A percentile compares a stretch with the other conserved stretches of the same genome.
phyloP scores from a whole-genome alignment of 176 grass and related monocot species.

The Carex littledalei region DNA sequence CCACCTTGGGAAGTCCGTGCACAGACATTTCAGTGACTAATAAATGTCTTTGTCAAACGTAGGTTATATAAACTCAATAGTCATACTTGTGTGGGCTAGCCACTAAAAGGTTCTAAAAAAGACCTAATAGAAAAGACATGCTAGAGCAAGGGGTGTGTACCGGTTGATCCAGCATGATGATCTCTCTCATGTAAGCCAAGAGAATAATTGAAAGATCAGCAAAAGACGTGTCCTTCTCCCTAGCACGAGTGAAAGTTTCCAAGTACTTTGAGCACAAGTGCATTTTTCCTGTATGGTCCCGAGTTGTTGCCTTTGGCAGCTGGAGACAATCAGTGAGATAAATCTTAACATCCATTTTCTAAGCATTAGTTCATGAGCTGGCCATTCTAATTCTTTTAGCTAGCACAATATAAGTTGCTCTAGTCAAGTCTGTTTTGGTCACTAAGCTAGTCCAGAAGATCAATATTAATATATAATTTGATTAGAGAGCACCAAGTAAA shows the following conservation, averaged over 20 bases:
- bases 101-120: background rate
- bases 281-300: constrained; percentile 76
- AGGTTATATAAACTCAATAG: background rate
- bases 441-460: background rate
- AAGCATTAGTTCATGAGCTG: background rate
- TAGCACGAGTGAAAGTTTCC: constrained; percentile 73
- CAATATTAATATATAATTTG: background rate
- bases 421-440: background rate
- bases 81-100: background rate
- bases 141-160: constrained; percentile 38
- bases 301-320: constrained; percentile 58
- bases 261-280: constrained; percentile 89
- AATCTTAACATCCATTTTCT: constrained; percentile 24
- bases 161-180: constrained; percentile 65
- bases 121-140: background rate
- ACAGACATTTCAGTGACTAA: background rate
- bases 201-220: constrained; percentile 78
- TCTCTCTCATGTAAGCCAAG: constrained; percentile 81
- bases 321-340: constrained; percentile 30
- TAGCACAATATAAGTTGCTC: background rate
- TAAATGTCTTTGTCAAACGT: background rate
- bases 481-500: background rate
- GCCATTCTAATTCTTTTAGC: background rate
- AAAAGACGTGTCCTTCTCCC: constrained; percentile 66
- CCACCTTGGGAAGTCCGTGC: background rate